Evolutionary conservation across 306 rosid species (phyloP).

Genomic region (Acacia confusa): DNA sequence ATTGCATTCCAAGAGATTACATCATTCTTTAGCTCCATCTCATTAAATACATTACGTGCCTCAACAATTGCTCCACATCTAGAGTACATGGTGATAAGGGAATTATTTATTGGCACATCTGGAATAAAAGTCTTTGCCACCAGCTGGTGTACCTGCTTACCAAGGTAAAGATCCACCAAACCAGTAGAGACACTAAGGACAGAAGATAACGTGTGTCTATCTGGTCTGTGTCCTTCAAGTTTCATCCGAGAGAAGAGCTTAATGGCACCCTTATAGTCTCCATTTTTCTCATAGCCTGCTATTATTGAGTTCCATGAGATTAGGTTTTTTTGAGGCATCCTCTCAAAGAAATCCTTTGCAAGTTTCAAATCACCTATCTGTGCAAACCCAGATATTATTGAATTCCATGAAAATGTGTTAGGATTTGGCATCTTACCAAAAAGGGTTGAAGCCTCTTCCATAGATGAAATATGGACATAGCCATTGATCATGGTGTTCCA

Average conservation of each 20-base stretch:
- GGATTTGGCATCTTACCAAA: constrained; percentile 43
- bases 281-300: constrained; percentile 51
- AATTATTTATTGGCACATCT: constrained; percentile 46
- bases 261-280: constrained; percentile 42
- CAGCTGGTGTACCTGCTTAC: constrained; percentile 54
- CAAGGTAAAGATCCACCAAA: constrained; percentile 51
- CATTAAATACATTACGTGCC: constrained; percentile 46
- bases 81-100: constrained; percentile 56
- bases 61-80: constrained; percentile 55
- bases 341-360: constrained; percentile 41
- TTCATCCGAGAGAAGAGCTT: constrained; percentile 48
- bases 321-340: constrained; percentile 44
- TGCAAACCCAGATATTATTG: constrained; percentile 45
- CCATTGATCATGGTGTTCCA: constrained; percentile 54
- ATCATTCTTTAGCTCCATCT: constrained; percentile 42
- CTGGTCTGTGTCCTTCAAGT: constrained; percentile 48
- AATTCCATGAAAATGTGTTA: constrained; percentile 50
- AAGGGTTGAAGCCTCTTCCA: constrained; percentile 51
- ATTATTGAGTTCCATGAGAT: constrained; percentile 52
- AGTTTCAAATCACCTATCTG: constrained; percentile 39
- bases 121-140: constrained; percentile 46
- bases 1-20: constrained; percentile 57
- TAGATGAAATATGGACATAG: constrained; percentile 46
- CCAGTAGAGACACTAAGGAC: constrained; percentile 46
- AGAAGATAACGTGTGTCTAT: constrained; percentile 51